Base-by-base conservation (phyloP, 208 protist species). In the Leishmania tarentolae region DNA sequence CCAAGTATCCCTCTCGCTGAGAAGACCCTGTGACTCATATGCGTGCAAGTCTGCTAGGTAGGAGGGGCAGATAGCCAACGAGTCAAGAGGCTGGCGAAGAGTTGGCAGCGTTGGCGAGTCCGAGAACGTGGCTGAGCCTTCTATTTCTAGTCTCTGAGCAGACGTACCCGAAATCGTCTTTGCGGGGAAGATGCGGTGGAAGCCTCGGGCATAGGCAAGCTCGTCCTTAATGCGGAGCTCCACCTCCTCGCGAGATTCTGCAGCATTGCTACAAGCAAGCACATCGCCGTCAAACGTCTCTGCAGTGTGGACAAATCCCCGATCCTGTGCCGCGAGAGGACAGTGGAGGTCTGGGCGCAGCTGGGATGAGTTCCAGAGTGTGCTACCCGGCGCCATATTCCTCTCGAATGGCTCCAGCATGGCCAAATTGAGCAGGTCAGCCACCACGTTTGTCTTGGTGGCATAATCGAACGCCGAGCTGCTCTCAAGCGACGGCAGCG, bases 401-500 rank as follows among this genome's bases (percentile, higher is more conserved):
- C 90, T 86, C 73, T 90, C 90, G 86, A 98, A 97, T 0, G 92
- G 93, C 84, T 97, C 90, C 40, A 96, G 76, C 84, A 94, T 91
- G 17, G 87, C 88, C 35, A 98, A 66, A 81, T 98, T 97, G 9
- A 98, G 87, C 65, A 98, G 61, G 80, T 98, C 93, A 1, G 96
- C 74, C 42, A 96, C 82, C n/a, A 98, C 86, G 72, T 93, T 96
- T 3, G 87, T 95, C 77, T 98, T 98, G 8, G 95, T 91, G 11
- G 87, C 76, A 80, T 98, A 96, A 82, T 98, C 96, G 57, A 98
- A 91, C 4, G 86, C 4, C 37, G 93, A 97, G 79, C 90, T 95
- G 83, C 94, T 98, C 74, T 94, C 92, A 47, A 98, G 88, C 9
- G 95, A 97, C 1, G 96, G 96, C 50, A 98, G 78, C 59, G 95